Conservation (phyloP, 2,329 filamentous ascomycete genomes). For the Venturia aucupariae region DNA sequence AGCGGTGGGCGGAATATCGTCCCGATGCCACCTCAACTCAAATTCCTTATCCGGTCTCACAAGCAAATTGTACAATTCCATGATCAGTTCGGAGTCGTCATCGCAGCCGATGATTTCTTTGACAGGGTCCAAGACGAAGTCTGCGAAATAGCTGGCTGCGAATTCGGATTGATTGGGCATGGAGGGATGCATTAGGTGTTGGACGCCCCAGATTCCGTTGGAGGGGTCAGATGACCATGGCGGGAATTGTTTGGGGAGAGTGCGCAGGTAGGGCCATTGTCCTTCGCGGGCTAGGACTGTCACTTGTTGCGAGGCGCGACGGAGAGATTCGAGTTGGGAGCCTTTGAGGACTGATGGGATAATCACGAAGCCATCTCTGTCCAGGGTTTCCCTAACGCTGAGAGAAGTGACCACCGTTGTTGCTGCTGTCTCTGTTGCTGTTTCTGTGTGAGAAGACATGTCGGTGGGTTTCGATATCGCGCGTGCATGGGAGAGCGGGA, state of each 20-base stretch:
- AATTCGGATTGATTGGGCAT: constrained; percentile 56
- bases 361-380: constrained; percentile 66
- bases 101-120: constrained; percentile 50
- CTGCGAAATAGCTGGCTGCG: constrained; percentile 62
- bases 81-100: constrained; percentile 57
- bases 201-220: constrained; percentile 77
- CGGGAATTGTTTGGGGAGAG: constrained; percentile 82
- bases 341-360: constrained; percentile 55
- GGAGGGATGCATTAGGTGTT: constrained; percentile 70
- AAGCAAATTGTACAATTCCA: constrained; percentile 84
- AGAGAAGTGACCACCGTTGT: constrained; percentile 7
- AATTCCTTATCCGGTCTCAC: constrained; percentile 64
- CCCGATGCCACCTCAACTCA: constrained; percentile 73
- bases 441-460: not conserved
- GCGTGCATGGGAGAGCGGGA: no score
- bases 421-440: not conserved
- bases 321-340: constrained; percentile 49
- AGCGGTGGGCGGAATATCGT: constrained; percentile 65
- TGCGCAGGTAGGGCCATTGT: constrained; percentile 72
- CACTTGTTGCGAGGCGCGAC: constrained; percentile 48
- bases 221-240: constrained; percentile 60
- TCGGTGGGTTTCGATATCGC: not conserved
- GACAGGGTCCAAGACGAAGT: constrained; percentile 52
- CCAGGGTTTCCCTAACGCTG: constrained; percentile 45
- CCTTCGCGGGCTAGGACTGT: constrained; percentile 57